Conservation (phyloP, 2,329 filamentous ascomycete genomes). For the Coniella lustricola region DNA sequence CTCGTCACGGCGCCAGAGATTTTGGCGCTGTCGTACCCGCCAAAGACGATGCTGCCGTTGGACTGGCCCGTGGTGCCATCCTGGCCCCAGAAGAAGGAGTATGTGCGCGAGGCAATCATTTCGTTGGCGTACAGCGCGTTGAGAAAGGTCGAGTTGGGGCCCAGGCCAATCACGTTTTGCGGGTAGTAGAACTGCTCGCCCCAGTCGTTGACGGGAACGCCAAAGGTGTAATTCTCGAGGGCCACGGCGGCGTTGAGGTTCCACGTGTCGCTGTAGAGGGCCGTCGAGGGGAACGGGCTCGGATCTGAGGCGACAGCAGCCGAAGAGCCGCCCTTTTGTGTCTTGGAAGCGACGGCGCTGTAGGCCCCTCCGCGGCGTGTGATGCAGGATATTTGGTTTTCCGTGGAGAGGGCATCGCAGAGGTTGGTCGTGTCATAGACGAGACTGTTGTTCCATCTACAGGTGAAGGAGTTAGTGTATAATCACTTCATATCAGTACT, state of each 20-base stretch:
- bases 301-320: neutral
- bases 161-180: constrained; percentile 22
- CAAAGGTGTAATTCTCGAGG: constrained; percentile 18
- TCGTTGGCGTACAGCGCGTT: constrained; percentile 19
- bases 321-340: neutral
- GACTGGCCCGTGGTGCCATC: constrained; percentile 12
- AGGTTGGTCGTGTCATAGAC: neutral
- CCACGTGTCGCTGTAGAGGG: neutral
- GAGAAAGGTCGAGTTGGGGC: constrained; percentile 26
- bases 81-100: constrained; percentile 27
- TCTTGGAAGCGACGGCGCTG: neutral
- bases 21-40: constrained; percentile 8
- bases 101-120: constrained; percentile 24
- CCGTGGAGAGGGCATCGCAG: neutral
- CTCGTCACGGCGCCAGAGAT: neutral
- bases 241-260: constrained; percentile 15
- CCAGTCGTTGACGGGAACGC: constrained; percentile 19
- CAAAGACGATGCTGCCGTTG: constrained; percentile 8
- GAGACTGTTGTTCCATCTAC: constrained; percentile 2
- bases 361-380: constrained; percentile 6
- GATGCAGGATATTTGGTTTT: neutral
- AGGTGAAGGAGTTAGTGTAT: too few species aligned
- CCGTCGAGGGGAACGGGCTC: neutral
- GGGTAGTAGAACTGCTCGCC: constrained; percentile 20
- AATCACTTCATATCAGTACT: too few species aligned